Percentiles rank a stretch among this genome's conserved stretches.
Conservation (phyloP, 2,329 filamentous ascomycete species). For the Trichoderma harzianum region DNA sequence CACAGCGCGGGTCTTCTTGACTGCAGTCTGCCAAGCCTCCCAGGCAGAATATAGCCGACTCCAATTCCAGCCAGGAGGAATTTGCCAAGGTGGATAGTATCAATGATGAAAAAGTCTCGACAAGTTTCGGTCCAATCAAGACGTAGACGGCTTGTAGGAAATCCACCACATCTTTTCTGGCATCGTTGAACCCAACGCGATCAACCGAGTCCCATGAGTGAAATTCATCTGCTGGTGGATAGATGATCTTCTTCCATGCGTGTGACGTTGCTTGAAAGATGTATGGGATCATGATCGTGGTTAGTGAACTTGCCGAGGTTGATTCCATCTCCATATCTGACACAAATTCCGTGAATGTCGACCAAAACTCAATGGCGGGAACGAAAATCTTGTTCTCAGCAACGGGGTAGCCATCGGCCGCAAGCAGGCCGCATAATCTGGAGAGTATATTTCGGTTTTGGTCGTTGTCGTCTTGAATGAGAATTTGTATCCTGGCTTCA, state of each 20-base stretch:
- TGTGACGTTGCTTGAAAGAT: slow-evolving; percentile 63
- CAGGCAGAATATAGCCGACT: slow-evolving; percentile 61
- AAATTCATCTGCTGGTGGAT: slow-evolving; percentile 57
- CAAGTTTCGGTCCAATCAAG: slow-evolving; percentile 53
- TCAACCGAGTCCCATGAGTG: slow-evolving; percentile 68
- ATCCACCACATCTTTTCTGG: slow-evolving; percentile 75
- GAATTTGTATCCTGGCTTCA: slow-evolving; percentile 58
- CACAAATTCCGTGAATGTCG: slow-evolving; percentile 67
- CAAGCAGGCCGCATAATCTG: slow-evolving; percentile 62
- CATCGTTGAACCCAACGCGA: slow-evolving; percentile 64
- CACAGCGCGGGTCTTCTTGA: slow-evolving; percentile 54
- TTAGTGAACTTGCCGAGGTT: slow-evolving; percentile 50
- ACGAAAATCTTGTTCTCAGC: slow-evolving; percentile 73
- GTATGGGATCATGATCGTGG: slow-evolving; percentile 49
- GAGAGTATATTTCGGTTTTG: slow-evolving; percentile 52
- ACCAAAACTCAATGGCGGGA: slow-evolving; percentile 77
- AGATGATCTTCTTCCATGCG: slow-evolving; percentile 66
- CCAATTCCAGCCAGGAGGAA: slow-evolving; percentile 56
- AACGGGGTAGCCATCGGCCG: slow-evolving; percentile 62
- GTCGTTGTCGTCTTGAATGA: slow-evolving; percentile 53
- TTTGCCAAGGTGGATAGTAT: slow-evolving; percentile 48
- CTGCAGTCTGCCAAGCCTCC: slow-evolving; percentile 65
- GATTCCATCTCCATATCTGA: slow-evolving; percentile 53
- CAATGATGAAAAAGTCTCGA: slow-evolving; percentile 56
- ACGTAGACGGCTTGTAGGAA: slow-evolving; percentile 70